These are phyloP conservation scores for Agrocybe praecox DNA, from an alignment of 768 basidiomycete species.

Conservation along the genomic window DNA sequence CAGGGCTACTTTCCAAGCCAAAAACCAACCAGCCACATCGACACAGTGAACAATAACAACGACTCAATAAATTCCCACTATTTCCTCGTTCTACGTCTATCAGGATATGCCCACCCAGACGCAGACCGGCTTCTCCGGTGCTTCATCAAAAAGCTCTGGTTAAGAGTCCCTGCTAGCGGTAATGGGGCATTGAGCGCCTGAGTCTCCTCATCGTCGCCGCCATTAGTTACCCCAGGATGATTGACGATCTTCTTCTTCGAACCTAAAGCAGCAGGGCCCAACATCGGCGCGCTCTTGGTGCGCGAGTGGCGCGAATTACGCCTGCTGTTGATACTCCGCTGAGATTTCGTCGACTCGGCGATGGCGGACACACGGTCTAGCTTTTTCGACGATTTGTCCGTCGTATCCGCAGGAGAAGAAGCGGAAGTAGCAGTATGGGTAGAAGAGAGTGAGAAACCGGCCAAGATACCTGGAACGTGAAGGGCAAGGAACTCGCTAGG, in stretches of 20 bases:
- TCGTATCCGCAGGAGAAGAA: background rate
- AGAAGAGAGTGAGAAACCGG: conserved; percentile 5
- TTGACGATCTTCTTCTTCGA: background rate
- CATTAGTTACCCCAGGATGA: background rate
- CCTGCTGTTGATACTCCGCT: background rate
- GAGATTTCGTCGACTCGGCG: background rate
- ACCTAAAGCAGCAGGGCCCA: conserved; percentile 8
- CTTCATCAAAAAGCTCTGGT: conserved; percentile 15
- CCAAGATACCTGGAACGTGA: conserved; percentile 14
- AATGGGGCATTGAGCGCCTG: background rate
- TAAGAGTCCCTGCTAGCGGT: background rate
- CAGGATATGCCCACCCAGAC: conserved; percentile 31
- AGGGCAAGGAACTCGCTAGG: conserved; percentile 22
- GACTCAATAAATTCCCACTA: background rate
- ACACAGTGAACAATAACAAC: no score
- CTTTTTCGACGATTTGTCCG: background rate
- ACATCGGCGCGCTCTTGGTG: conserved; percentile 22
- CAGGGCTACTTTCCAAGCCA: no score
- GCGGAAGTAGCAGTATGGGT: no score
- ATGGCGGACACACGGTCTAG: background rate
- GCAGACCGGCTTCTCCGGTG: conserved; percentile 29
- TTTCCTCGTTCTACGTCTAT: conserved; percentile 8
- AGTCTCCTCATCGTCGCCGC: conserved; percentile 7
- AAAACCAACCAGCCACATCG: no score
- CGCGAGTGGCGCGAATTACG: conserved; percentile 16